Conservation (phyloP, 768 basidiomycete genomes). For the Ramaria sp. region DNA sequence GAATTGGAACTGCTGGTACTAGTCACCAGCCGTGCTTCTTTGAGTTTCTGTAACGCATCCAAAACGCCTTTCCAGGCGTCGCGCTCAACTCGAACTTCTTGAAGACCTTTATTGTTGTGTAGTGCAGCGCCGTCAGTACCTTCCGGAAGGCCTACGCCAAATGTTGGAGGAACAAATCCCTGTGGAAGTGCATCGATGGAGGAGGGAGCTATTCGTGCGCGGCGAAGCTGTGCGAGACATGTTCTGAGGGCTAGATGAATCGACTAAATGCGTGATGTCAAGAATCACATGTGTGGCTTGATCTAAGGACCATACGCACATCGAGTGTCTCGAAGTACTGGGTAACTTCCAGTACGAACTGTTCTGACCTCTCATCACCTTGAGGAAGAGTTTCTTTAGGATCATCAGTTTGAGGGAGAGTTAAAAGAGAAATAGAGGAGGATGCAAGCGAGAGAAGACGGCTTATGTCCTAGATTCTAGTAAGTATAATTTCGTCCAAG, state of each 20-base stretch:
- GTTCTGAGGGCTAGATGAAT: conserved; percentile 70
- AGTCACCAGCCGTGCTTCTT: conserved; percentile 27
- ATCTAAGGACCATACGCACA: conserved; percentile 27
- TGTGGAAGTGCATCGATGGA: conserved; percentile 72
- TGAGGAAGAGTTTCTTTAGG: conserved; percentile 59
- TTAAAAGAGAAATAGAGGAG: conserved; percentile 67
- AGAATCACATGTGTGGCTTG: neutral
- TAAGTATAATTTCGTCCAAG: neutral
- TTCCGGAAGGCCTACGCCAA: conserved; percentile 62
- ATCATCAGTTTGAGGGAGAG: conserved; percentile 72
- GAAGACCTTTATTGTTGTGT: conserved; percentile 44
- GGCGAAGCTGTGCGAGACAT: conserved; percentile 69
- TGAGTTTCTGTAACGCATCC: conserved; percentile 53
- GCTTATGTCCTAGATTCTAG: conserved; percentile 53
- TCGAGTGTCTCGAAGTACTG: conserved; percentile 79
- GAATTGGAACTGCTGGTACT: neutral
- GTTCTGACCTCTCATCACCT: conserved; percentile 75
- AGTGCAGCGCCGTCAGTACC: conserved; percentile 14
- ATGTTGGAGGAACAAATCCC: conserved; percentile 64
- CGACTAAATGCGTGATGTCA: conserved; percentile 30
- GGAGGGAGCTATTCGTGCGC: conserved; percentile 77
- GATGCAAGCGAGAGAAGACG: conserved; percentile 66
- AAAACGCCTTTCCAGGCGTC: conserved; percentile 73
- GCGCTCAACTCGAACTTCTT: conserved; percentile 65
- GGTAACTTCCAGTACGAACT: conserved; percentile 75